Base-by-base conservation (phyloP, 2,329 filamentous ascomycete species). In the Colletotrichum siamense region DNA sequence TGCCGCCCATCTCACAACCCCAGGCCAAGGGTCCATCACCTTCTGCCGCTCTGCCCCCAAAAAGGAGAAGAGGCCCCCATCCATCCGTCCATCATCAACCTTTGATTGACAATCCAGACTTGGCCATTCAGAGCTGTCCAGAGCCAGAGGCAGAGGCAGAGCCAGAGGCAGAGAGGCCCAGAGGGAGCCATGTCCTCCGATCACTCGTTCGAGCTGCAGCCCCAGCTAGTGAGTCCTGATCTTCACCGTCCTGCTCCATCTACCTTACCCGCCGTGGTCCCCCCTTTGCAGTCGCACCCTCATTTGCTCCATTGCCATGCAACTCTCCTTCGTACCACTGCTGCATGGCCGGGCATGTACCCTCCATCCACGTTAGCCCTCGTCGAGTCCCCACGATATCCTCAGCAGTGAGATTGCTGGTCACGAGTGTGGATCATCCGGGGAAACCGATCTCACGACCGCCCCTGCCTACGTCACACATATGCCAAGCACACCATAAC, bases 381-480 rank as follows among this genome's bases (percentile, higher is more conserved):
- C 22, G 49, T 30, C 30, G 44, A 18, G 13, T 32, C 44, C 30
- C 32, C 32, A 18, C 39, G 39, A 70, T 64, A 18, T 22, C 16
- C 16, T 30, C 39, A 59, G 26, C 36, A 22, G 18, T 49, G 39
- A 49, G 18, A n/a, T 30, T 24, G 63, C 63, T 34, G 55, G 62
- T 62, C 62, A 73, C 69, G 12, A 75, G 73, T 68, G 62, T 76
- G 69, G 63, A 64, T 55, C 36, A 9, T 73, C 73, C 8, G 69
- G 62, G 36, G 39, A 67, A 67, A 49, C 55, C 16, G 36, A 18
- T 36, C 18, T 30, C 18, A 32, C 24, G 15, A 26, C 67, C 30
- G 8, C 32, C 22, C n/a, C 65, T 18, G 6, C 26, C 13, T 32
- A 49, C 68, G 59, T 61, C 61, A 71, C 32, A 52, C 49, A 44